Base-by-base conservation (phyloP, 2,329 filamentous ascomycete genomes). In the Cladosporium sp. region DNA sequence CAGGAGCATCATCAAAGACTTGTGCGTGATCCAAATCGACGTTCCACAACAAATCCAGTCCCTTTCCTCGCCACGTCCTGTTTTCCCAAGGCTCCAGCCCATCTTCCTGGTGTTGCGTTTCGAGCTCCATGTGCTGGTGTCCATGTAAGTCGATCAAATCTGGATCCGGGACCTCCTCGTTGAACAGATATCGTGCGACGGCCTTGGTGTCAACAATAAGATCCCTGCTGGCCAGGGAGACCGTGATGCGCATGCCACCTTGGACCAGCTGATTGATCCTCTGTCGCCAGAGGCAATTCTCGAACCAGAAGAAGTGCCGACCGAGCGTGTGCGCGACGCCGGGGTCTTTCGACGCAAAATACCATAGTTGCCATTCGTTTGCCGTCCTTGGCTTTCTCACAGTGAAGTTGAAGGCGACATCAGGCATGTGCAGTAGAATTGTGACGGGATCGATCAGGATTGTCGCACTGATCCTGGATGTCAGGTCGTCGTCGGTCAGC, bases 351-450 rank as follows among this genome's bases (percentile, higher is more conserved):
- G 77, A 81, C 5, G 82, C 85, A 63, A 87, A 87, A 60, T 85
- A 89, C 74, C 81, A 85, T 11, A 89, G 70, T 63, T 85, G 79
- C 72, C 80, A 83, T 66, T 89, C 83, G 56, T 85, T 86, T n/a
- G 85, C 83, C 1, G 53, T 79, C 70, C 56, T 54, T 0, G 63
- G 65, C 11, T 56, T 40, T 4, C 62, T 59, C 4, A 76, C 71
- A 9, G 79, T 83, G 64, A 89, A 88, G 68, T 88, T 89, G 72
- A 82, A 87, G 9, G 84, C 83, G 32, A 88, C 82, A 56, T 85
- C 76, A 1, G 85, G 85, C 34, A 85, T 74, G 64, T 89, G 85
- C 33, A 89, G 73, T 52, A 87, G 69, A 50, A 88, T 76, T 19
- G 78, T 81, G 9, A 88, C 82, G 0, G 85, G 85, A 62, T 88